These are phyloP conservation scores for Blakeslea trispora DNA, from an alignment of 371 early-diverging fungal species.

Conservation along the genomic window DNA sequence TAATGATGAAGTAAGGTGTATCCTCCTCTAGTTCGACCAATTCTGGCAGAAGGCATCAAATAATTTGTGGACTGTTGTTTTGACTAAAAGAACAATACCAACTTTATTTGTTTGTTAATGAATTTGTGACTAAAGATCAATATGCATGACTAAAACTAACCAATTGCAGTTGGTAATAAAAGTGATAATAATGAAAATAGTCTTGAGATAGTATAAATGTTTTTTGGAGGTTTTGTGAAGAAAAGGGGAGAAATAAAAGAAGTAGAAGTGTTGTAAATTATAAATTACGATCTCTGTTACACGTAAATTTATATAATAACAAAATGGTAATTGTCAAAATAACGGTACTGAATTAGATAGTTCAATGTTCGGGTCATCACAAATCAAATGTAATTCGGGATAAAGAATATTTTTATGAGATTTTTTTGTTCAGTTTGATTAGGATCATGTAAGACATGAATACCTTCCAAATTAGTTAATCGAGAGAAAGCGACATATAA, in stretches of 20 bases:
- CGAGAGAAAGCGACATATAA: too few species aligned
- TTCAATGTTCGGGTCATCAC: neutral
- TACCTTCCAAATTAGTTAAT: too few species aligned
- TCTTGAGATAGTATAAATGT: neutral
- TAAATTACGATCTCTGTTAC: neutral
- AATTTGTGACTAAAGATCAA: neutral
- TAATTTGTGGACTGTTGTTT: neutral
- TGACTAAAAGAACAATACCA: neutral
- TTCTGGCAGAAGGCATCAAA: conserved; percentile 6
- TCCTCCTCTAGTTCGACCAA: neutral
- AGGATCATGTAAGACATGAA: too few species aligned
- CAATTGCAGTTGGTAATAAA: neutral
- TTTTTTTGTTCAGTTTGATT: too few species aligned
- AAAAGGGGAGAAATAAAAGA: neutral
- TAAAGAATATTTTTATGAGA: too few species aligned
- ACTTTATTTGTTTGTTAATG: conserved; percentile 1
- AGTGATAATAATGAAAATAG: neutral
- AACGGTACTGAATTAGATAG: neutral
- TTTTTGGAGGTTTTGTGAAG: neutral
- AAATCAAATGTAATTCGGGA: too few species aligned
- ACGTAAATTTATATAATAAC: conserved; percentile 1
- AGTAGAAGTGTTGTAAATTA: neutral
- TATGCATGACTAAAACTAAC: neutral
- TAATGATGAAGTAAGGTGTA: neutral
- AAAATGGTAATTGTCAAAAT: neutral